Evolutionary conservation across 495 filamentous ascomycete species (phyloP).

Genomic region (Usnea hakonensis): DNA sequence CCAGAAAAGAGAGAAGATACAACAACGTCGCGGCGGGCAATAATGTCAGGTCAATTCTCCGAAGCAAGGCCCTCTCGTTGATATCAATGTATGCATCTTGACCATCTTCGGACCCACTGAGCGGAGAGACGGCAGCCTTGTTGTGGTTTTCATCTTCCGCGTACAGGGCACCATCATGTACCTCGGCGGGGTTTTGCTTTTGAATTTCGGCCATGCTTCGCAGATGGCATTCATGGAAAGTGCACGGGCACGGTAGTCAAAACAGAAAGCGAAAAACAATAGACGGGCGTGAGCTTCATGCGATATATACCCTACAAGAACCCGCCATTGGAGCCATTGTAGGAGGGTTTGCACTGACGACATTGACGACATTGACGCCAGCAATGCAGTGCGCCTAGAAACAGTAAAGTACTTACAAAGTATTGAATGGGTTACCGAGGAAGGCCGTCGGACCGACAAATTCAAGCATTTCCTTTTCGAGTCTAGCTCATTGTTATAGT

Average conservation of each 20-base stretch:
- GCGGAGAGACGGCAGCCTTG: not conserved
- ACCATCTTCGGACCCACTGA: not conserved
- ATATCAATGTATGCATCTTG: slow-evolving; percentile 19
- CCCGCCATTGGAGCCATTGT: too few relatives aligned
- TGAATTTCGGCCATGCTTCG: not conserved
- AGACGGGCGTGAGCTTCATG: not conserved
- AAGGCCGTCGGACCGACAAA: not conserved
- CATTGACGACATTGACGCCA: too few relatives aligned
- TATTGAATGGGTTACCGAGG: too few relatives aligned
- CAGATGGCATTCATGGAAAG: not conserved
- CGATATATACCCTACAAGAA: too few relatives aligned
- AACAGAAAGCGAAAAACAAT: not conserved
- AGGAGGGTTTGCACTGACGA: too few relatives aligned
- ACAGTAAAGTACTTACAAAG: too few relatives aligned
- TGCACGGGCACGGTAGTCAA: not conserved
- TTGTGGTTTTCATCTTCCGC: not conserved
- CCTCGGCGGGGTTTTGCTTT: not conserved
- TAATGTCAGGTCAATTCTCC: slow-evolving; percentile 57
- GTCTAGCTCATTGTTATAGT: too few relatives aligned
- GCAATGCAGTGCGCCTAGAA: too few relatives aligned
- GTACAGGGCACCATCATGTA: not conserved
- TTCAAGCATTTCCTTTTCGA: not conserved
- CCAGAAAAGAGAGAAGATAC: slow-evolving; percentile 67
- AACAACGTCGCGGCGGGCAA: slow-evolving; percentile 61
- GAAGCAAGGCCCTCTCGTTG: slow-evolving; percentile 54